Evolutionary conservation across 2,329 filamentous ascomycete species (phyloP).

Genomic region (Diaporthe batatas): DNA sequence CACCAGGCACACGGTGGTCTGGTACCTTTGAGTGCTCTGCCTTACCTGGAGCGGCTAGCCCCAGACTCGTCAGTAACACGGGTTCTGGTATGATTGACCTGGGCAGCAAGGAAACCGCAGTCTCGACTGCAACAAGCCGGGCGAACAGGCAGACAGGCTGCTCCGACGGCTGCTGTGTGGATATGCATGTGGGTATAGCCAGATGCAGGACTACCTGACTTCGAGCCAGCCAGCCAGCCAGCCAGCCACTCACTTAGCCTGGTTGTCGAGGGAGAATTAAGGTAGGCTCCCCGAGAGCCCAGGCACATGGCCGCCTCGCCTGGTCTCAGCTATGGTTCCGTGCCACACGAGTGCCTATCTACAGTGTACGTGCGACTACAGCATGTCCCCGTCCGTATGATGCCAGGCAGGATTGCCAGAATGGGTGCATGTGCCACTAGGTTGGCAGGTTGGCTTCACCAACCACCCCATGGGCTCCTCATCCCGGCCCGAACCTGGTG

Average conservation of each 20-base stretch:
- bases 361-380: conserved; percentile 10
- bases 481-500: not conserved
- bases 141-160: not conserved
- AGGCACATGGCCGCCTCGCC: conserved; percentile 20
- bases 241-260: not conserved
- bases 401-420: not conserved
- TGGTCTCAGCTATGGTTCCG: not conserved
- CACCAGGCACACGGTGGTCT: not conserved
- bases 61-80: conserved; percentile 20
- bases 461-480: conserved; percentile 10
- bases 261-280: not conserved
- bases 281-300: not conserved
- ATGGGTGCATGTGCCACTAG: conserved; percentile 5
- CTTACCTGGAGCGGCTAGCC: conserved; percentile 26
- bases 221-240: too few species aligned
- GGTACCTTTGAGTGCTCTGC: not conserved
- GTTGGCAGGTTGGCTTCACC: conserved; percentile 23
- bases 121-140: conserved; percentile 6
- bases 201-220: not conserved
- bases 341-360: not conserved
- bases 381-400: not conserved
- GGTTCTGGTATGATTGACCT: not conserved
- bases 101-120: conserved; percentile 22
- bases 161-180: conserved; percentile 5
- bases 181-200: conserved; percentile 6